Percentiles rank a stretch among this genome's conserved stretches.
Conservation (phyloP, 2,329 filamentous ascomycete species). For the Epicoccum sorghinum region DNA sequence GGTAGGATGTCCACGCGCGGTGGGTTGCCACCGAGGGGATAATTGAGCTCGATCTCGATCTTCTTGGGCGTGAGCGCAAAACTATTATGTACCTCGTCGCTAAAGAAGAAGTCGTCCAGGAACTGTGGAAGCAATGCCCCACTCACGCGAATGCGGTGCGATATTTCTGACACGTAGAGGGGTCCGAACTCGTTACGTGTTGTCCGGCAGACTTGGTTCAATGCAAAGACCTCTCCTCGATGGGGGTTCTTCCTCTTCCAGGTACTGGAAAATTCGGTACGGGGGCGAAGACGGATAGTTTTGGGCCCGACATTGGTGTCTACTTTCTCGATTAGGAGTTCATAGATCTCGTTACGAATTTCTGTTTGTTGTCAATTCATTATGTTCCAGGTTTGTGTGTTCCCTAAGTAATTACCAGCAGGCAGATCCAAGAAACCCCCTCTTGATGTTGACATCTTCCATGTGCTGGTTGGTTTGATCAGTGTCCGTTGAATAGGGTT, state of each 20-base stretch:
- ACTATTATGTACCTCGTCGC: not conserved
- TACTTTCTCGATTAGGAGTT: slow-evolving; percentile 7
- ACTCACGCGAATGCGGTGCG: slow-evolving; percentile 7
- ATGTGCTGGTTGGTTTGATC: not conserved
- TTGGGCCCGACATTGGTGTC: slow-evolving; percentile 13
- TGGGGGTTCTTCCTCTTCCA: slow-evolving; percentile 9
- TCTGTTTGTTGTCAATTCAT: slow-evolving; percentile 3
- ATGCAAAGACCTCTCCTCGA: slow-evolving; percentile 1
- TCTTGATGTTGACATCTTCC: not conserved
- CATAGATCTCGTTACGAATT: slow-evolving; percentile 9
- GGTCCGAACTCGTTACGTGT: slow-evolving; percentile 9
- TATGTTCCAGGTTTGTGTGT: no score
- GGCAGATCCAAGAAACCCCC: slow-evolving; percentile 3
- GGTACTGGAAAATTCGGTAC: slow-evolving; percentile 3
- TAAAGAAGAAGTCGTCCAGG: not conserved
- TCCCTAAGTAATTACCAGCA: not conserved
- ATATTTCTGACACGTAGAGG: slow-evolving; percentile 4
- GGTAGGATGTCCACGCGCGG: not conserved
- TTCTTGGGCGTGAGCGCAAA: slow-evolving; percentile 4
- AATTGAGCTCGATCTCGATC: slow-evolving; percentile 7
- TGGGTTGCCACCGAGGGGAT: not conserved
- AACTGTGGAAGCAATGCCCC: not conserved
- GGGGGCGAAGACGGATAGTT: slow-evolving; percentile 4
- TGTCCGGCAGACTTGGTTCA: slow-evolving; percentile 9
- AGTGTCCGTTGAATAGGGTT: not conserved